Base-by-base conservation (phyloP, 2,329 filamentous ascomycete genomes). In the Venturia pyrina region DNA sequence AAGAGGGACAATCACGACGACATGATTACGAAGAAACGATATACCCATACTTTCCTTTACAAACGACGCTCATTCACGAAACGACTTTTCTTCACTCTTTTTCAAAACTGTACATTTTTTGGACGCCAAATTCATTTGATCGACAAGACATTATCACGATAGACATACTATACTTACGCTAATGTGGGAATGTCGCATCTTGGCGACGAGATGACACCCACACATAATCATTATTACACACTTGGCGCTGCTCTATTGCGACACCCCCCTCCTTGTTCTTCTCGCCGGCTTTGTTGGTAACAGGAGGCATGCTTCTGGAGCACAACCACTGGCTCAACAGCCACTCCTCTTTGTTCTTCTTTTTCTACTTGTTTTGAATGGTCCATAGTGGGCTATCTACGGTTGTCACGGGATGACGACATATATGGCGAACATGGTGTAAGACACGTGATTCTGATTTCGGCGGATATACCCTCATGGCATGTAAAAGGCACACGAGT, bases 381-480 rank as follows among this genome's bases (percentile, higher is more conserved):
- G 48, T n/a, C 28, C 41, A 5, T 5, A 17, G 41, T 43, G 41
- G 13, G 41, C 11, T 53, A 28, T 28, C 28, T 28, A 53, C 21
- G 48, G 13, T 24, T 28, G 48, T 53, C 48, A 53, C 53, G 53
- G 19, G 32, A 34, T 19, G 53, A 59, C 15, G 41, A 43, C 41
- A 43, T 15, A 37, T 13, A 40, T 10, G 53, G 53, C 28, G 28
- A 37, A 59, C 15, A 59, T 37, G 53, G 53, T 10, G 24, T 19
- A 59, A 5, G 13, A 1, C 48, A 53, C 17, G 48, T 28, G 48
- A 53, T 28, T 53, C 48, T 40, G 48, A 28, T 53, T 28, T 59
- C 28, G 53, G 53, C 53, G 53, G 53, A 59, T 59, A 59, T 59
- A 59, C 53, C 53, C 53, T 59, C 53, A 59, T 59, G 53, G 53